A percentile compares a stretch with the other conserved stretches of the same genome.
phyloP scores from a whole-genome alignment of 352 stramenopile genomes.

The Phytophthora megakarya region DNA sequence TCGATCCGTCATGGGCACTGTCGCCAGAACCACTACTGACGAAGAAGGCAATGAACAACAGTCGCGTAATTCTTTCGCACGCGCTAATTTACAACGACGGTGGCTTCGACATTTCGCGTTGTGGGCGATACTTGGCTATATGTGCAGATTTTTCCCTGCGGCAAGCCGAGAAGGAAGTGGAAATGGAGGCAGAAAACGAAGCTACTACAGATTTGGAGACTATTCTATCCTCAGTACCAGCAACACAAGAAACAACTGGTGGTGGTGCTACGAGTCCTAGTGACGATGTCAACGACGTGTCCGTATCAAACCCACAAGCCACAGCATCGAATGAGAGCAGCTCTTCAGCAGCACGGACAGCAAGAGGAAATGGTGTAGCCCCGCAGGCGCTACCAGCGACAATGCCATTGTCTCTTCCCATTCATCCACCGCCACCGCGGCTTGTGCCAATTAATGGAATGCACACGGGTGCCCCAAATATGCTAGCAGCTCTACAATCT shows the following conservation, averaged over 20 bases:
- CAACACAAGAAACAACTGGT: conserved; percentile 57
- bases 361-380: conserved; percentile 2
- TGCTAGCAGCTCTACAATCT: conserved; percentile 66
- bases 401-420: conserved; percentile 42
- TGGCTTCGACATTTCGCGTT: conserved; percentile 96
- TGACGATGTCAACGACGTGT: conserved; percentile 70
- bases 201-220: conserved; percentile 75
- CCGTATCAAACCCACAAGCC: conserved; percentile 45
- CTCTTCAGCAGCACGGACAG: conserved; percentile 32
- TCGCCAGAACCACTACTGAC: conserved; percentile 69
- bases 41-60: conserved; percentile 88
- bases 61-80: conserved; percentile 85
- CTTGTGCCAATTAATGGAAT: conserved; percentile 46
- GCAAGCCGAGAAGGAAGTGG: conserved; percentile 87
- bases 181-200: conserved; percentile 80
- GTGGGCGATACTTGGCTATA: conserved; percentile 93
- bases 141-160: conserved; percentile 94
- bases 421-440: conserved; percentile 39
- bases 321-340: conserved; percentile 44
- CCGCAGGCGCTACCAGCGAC: conserved; percentile 20
- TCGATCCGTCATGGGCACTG: conserved; percentile 86
- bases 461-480: conserved; percentile 47
- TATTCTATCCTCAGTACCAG: conserved; percentile 61
- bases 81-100: conserved; percentile 98
- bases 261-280: conserved; percentile 60